Conservation (phyloP, 2,329 filamentous ascomycete genomes). For the Cadophora sp. region DNA sequence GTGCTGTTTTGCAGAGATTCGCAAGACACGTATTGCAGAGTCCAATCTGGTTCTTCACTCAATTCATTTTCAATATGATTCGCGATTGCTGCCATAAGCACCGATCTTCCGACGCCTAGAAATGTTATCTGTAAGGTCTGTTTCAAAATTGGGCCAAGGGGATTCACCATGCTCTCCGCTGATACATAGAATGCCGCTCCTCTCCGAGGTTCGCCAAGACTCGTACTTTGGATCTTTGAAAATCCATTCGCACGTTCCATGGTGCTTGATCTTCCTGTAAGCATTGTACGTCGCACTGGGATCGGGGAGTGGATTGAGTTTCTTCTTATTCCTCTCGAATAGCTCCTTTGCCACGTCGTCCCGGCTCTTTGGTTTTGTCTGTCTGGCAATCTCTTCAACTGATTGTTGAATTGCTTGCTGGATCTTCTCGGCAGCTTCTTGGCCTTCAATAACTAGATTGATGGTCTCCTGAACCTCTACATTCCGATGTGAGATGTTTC, state of each 20-base stretch:
- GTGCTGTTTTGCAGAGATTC: slow-evolving; percentile 11
- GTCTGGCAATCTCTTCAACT: slow-evolving; percentile 5
- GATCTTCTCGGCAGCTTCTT: slow-evolving; percentile 3
- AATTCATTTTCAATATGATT: slow-evolving; percentile 5
- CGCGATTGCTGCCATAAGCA: slow-evolving; percentile 5
- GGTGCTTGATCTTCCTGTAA: background rate
- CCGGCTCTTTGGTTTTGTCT: slow-evolving; percentile 8
- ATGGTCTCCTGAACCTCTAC: slow-evolving; percentile 10
- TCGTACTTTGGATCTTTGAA: slow-evolving; percentile 4
- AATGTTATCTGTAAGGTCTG: background rate
- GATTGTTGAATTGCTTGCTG: slow-evolving; percentile 7
- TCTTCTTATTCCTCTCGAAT: slow-evolving; percentile 11
- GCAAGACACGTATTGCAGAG: slow-evolving; percentile 2
- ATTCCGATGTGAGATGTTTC: background rate
- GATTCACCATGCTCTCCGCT: background rate
- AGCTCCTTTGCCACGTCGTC: slow-evolving; percentile 1
- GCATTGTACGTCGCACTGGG: background rate
- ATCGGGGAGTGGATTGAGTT: slow-evolving; percentile 3
- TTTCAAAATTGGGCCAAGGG: background rate
- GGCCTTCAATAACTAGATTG: background rate
- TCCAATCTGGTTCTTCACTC: background rate
- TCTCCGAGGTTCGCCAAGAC: slow-evolving; percentile 1
- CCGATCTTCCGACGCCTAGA: background rate
- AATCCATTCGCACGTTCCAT: slow-evolving; percentile 10
- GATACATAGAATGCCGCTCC: slow-evolving; percentile 9